Evolutionary conservation across 164 flowering plant genomes (phyloP).

Genomic region (Magnolia officinalis): DNA sequence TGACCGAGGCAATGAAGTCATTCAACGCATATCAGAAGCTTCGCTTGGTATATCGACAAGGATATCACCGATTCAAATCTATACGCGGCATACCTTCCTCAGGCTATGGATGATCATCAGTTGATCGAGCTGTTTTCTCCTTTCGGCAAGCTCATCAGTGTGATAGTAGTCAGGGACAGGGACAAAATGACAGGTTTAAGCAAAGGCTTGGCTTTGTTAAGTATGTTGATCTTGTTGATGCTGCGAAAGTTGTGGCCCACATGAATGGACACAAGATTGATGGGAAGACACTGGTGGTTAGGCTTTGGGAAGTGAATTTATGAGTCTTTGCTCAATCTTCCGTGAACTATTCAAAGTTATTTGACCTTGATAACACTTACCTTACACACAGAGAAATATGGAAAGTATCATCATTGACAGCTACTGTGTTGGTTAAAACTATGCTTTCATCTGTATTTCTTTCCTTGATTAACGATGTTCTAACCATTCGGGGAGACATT

Average conservation of each 20-base stretch:
- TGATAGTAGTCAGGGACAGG: constrained; percentile 38
- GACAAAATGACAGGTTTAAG: constrained; percentile 32
- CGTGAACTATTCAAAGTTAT: constrained; percentile 74
- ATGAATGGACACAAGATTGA: constrained; percentile 36
- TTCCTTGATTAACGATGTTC: background rate
- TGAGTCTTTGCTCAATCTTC: constrained; percentile 81
- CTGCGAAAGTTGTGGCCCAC: constrained; percentile 27
- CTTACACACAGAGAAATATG: constrained; percentile 89
- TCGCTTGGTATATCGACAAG: constrained; percentile 24
- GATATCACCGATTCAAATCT: constrained; percentile 22
- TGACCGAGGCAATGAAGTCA: constrained; percentile 47
- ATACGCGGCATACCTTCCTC: constrained; percentile 37
- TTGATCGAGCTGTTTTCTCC: constrained; percentile 37
- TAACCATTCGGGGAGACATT: background rate
- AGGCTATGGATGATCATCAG: constrained; percentile 21
- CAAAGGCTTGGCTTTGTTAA: constrained; percentile 47
- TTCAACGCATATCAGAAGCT: constrained; percentile 53
- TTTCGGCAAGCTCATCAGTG: constrained; percentile 30
- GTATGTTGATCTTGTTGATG: constrained; percentile 26
- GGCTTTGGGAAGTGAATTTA: constrained; percentile 85
- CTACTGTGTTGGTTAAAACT: background rate
- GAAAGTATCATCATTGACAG: constrained; percentile 54
- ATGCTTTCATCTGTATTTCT: background rate
- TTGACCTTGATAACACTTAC: constrained; percentile 84
- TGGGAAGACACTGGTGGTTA: constrained; percentile 37